Evolutionary conservation across 2,329 filamentous ascomycete genomes (phyloP), one percentile per base, ranked within the genome.

Genomic region (Didymella glomerata): DNA sequence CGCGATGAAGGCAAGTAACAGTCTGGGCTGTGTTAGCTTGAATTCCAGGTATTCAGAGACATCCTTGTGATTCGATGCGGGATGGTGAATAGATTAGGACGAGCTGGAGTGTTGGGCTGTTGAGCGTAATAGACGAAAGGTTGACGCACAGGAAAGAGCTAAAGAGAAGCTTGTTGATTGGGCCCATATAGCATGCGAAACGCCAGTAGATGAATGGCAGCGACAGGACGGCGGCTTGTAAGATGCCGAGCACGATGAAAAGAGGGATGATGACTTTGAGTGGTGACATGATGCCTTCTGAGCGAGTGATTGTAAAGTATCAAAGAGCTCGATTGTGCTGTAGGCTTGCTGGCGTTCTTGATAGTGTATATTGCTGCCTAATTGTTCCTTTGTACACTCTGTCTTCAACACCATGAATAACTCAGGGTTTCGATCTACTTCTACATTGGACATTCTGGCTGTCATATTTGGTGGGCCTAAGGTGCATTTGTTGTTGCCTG

Each of bases 401-500:
- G 49, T 48, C 25, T 6, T 9, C 4, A 48, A 46, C 10, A 13
- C 18, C 9, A 4, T n/a, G 16, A 14, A 13, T n/a, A 4, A 30
- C 4, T 14, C 5, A 14, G 8, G 28, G 9, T 30, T 38, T 16
- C 27, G 5, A 22, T 5, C 25, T 25, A 32, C 25, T 34, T 30
- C 32, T 40, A 13, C 14, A 14, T 27, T 25, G 14, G 14, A 34
- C 8, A 14, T 27, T 32, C 27, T n/a, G 16, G 32, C 20, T 32
- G 50, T 48, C 45, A 50, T 46, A 1, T 22, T n/a, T 10, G 18
- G 56, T 46, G 45, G n/a, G 45, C 40, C 46, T 59, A 14, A 48
- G 44, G 56, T 50, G 25, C 44, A 20, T 20, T 38, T 49, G 48
- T 30, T 54, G 30, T 41, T 59, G 56, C 56, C 56, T 59, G 40